Conservation (phyloP, 306 rosid genomes). For the Canavalia ensiformis region DNA sequence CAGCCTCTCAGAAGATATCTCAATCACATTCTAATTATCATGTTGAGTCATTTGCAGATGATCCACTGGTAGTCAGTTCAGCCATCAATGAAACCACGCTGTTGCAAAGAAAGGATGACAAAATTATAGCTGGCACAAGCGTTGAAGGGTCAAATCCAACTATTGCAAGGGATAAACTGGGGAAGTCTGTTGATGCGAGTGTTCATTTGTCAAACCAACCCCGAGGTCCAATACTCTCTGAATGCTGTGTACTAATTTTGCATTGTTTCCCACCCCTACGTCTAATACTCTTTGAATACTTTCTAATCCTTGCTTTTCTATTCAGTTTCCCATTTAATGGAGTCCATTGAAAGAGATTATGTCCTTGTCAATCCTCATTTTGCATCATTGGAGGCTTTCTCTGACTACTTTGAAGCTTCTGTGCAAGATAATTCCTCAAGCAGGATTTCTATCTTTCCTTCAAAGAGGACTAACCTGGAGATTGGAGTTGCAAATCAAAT, state of each 20-base stretch:
- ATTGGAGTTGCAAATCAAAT: conserved; percentile 47
- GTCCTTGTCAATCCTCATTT: conserved; percentile 74
- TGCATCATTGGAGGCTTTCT: conserved; percentile 70
- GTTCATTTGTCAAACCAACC: conserved; percentile 56
- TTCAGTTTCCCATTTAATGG: conserved; percentile 83
- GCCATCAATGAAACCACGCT: conserved; percentile 36
- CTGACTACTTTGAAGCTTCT: conserved; percentile 68
- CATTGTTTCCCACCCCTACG: conserved; percentile 55
- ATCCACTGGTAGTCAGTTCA: conserved; percentile 47
- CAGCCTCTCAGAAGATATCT: conserved; percentile 46
- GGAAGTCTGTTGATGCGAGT: conserved; percentile 50
- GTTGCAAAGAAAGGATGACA: conserved; percentile 45
- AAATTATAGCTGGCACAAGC: conserved; percentile 47
- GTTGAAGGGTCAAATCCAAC: conserved; percentile 48
- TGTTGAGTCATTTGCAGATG: conserved; percentile 48
- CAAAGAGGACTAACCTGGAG: conserved; percentile 54
- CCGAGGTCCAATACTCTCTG: conserved; percentile 62
- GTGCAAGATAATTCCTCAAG: conserved; percentile 53
- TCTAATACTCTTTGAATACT: conserved; percentile 48
- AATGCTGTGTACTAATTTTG: conserved; percentile 32
- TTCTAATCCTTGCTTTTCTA: conserved; percentile 26
- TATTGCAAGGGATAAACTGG: conserved; percentile 48
- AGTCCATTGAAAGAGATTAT: conserved; percentile 84
- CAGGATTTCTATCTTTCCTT: conserved; percentile 53
- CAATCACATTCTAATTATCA: conserved; percentile 54